phyloP scores from a whole-genome alignment of 805 yeast species.

The Wickerhamomyces hampshirensis region DNA sequence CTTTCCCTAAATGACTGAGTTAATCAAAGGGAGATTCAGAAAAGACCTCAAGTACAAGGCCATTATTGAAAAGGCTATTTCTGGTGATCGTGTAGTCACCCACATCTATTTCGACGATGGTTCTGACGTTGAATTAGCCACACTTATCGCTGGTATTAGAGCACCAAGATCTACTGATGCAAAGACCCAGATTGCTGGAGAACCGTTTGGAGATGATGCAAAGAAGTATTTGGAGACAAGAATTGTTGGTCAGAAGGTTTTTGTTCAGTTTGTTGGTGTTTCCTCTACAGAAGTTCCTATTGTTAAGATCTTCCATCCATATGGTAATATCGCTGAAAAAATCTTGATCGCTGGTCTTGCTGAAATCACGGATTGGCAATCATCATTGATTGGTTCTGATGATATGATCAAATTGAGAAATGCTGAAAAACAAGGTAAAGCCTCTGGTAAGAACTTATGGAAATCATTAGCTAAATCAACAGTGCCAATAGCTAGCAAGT shows the following conservation, averaged over 20 bases:
- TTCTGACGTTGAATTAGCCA: conserved; percentile 54
- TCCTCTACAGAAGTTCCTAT: conserved; percentile 58
- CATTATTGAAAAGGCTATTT: conserved; percentile 69
- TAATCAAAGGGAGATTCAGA: conserved; percentile 24
- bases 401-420: conserved; percentile 58
- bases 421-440: conserved; percentile 59
- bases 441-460: conserved; percentile 54
- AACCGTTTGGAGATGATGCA: conserved; percentile 64
- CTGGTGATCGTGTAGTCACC: conserved; percentile 73
- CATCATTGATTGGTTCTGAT: conserved; percentile 58
- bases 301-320: conserved; percentile 61
- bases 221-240: conserved; percentile 58
- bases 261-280: conserved; percentile 54
- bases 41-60: conserved; percentile 31
- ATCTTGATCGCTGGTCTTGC: conserved; percentile 68
- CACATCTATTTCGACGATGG: conserved; percentile 44
- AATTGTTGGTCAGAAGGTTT: conserved; percentile 56
- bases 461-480: conserved; percentile 29
- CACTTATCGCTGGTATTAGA: conserved; percentile 68
- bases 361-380: conserved; percentile 78
- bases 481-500: conserved; percentile 18
- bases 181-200: conserved; percentile 34
- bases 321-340: conserved; percentile 69
- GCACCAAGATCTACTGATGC: conserved; percentile 60
- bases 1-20: conserved; percentile 3